Conservation (phyloP, 2,329 filamentous ascomycete genomes). For the Hypoxylon sp. region DNA sequence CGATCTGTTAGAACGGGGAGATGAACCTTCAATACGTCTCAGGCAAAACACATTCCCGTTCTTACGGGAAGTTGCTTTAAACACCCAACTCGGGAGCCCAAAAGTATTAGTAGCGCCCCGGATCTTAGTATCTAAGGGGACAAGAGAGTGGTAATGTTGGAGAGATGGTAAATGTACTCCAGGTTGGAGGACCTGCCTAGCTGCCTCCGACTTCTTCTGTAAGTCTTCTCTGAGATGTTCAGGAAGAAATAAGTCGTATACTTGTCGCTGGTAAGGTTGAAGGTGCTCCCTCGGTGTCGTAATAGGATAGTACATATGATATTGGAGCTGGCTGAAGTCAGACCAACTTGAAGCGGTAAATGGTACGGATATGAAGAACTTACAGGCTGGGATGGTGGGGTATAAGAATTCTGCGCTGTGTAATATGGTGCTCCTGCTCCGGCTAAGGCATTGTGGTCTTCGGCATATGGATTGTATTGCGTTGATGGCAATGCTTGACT, state of each 20-base stretch:
- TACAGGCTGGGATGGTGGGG: slow-evolving; percentile 70
- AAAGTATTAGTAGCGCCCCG: slow-evolving; percentile 84
- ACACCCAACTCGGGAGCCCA: slow-evolving; percentile 92
- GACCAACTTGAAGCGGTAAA: slow-evolving; percentile 16
- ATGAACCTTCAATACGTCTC: slow-evolving; percentile 80
- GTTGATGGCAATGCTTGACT: slow-evolving; percentile 62
- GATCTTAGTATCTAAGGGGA: slow-evolving; percentile 85
- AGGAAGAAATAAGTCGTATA: slow-evolving; percentile 91
- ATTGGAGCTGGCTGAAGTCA: slow-evolving; percentile 72
- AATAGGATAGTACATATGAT: slow-evolving; percentile 91
- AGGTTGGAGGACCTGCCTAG: slow-evolving; percentile 78
- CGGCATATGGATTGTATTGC: slow-evolving; percentile 80
- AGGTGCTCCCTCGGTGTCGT: slow-evolving; percentile 81
- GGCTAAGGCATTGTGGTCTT: slow-evolving; percentile 72
- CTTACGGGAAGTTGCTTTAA: slow-evolving; percentile 91
- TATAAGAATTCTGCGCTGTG: slow-evolving; percentile 65
- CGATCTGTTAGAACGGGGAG: background rate
- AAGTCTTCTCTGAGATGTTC: slow-evolving; percentile 89
- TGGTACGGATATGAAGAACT: slow-evolving; percentile 41
- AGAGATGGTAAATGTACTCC: slow-evolving; percentile 75
- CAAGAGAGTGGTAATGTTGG: slow-evolving; percentile 91
- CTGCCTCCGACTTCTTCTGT: slow-evolving; percentile 87
- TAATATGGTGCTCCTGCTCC: slow-evolving; percentile 74
- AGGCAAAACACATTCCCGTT: slow-evolving; percentile 91
- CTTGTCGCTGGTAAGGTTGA: slow-evolving; percentile 84